Evolutionary conservation across 371 early-diverging fungal genomes (phyloP).

Genomic region (Apophysomyces elegans): DNA sequence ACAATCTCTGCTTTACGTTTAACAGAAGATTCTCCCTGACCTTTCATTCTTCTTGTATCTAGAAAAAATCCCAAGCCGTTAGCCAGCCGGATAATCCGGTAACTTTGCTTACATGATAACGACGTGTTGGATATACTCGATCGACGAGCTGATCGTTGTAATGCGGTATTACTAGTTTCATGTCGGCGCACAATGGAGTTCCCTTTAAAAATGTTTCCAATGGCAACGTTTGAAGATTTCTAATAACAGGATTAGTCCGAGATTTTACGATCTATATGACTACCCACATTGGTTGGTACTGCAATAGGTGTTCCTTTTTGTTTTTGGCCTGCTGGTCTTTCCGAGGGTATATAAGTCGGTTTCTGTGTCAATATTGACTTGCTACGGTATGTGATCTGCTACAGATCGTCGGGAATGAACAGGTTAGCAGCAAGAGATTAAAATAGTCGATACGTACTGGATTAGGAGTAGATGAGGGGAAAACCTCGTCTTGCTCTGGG

Average conservation of each 20-base stretch:
- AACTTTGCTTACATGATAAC: background rate
- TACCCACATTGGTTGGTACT: background rate
- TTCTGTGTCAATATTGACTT: background rate
- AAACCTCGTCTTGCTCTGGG: constrained; percentile 1
- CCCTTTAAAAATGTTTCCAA: background rate
- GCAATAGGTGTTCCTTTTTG: constrained; percentile 6
- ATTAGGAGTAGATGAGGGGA: background rate
- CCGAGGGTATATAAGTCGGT: background rate
- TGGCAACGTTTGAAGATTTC: background rate
- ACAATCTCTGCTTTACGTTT: background rate
- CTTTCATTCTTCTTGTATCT: constrained; percentile 1
- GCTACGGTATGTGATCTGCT: background rate
- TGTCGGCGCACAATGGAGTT: background rate
- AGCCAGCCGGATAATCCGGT: background rate
- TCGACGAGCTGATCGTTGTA: background rate
- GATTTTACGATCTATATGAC: background rate
- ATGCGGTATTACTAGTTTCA: constrained; percentile 5
- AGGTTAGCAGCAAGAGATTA: background rate
- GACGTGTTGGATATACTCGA: background rate
- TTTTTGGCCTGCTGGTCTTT: constrained; percentile 2
- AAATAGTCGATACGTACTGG: background rate
- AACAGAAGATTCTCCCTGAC: background rate
- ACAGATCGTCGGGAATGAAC: too few relatives aligned
- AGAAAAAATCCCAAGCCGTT: background rate
- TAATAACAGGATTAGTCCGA: background rate